Conservation (phyloP, 257 asterid genomes). For the Datura wrightii region DNA sequence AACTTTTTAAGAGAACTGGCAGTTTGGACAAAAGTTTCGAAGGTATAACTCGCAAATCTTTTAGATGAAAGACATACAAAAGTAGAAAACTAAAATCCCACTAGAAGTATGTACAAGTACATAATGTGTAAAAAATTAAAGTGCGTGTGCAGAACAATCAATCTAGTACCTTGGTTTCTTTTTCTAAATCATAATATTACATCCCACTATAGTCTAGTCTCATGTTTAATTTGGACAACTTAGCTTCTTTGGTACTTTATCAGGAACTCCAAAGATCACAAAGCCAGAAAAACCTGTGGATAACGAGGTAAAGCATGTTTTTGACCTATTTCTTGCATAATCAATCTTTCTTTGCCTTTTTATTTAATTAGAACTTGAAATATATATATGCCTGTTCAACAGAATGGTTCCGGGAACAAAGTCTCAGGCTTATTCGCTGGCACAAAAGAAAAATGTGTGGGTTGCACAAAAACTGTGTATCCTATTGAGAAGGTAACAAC, state of each 20-base stretch:
- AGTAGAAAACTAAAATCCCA: too few species aligned
- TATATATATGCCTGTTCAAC: background rate
- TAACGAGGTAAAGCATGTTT: conserved; percentile 51
- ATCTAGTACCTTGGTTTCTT: background rate
- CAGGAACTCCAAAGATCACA: conserved; percentile 62
- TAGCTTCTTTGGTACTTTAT: background rate
- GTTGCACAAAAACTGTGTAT: conserved; percentile 68
- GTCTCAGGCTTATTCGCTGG: conserved; percentile 68
- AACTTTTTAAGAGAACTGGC: conserved; percentile 82
- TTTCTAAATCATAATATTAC: background rate
- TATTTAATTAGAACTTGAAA: background rate
- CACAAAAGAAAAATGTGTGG: conserved; percentile 72
- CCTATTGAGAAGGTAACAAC: conserved; percentile 74
- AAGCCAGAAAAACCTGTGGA: conserved; percentile 62
- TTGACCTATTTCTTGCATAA: background rate
- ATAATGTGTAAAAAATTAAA: background rate
- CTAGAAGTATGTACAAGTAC: background rate
- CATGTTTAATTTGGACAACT: background rate
- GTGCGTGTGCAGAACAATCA: too few species aligned
- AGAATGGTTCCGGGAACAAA: conserved; percentile 56
- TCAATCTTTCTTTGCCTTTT: background rate
- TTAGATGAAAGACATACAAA: background rate
- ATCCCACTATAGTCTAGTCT: background rate
- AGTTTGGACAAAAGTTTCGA: conserved; percentile 81
- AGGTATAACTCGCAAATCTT: conserved; percentile 37